Percentiles rank a stretch among this genome's conserved stretches.
Evolutionary conservation across 805 yeast genomes (phyloP).

Genomic region (Priceomyces medius): DNA sequence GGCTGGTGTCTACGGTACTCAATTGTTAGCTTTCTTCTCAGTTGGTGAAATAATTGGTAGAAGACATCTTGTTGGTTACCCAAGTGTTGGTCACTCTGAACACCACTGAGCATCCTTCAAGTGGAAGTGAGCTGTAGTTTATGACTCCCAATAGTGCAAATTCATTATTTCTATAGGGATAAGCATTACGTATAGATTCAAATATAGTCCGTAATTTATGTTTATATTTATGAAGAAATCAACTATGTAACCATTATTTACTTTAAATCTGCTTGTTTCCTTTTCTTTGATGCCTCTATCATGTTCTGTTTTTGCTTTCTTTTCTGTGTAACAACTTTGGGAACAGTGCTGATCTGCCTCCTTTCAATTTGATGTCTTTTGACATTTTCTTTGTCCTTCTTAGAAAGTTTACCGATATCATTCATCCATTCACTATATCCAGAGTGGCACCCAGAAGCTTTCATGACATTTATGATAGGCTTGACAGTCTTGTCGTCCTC

Average conservation of each 20-base stretch:
- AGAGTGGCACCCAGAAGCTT: slow-evolving; percentile 73
- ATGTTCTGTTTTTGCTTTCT: slow-evolving; percentile 62
- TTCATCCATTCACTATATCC: slow-evolving; percentile 82
- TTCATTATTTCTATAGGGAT: not conserved
- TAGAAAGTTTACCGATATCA: slow-evolving; percentile 60
- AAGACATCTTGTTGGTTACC: slow-evolving; percentile 90
- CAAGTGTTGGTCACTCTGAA: slow-evolving; percentile 51
- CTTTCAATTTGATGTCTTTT: slow-evolving; percentile 62
- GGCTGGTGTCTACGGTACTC: slow-evolving; percentile 75
- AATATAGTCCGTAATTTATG: slow-evolving; percentile 1
- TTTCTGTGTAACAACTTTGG: slow-evolving; percentile 62
- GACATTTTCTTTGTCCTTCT: slow-evolving; percentile 59
- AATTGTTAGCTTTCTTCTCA: slow-evolving; percentile 86
- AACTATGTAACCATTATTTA: not conserved
- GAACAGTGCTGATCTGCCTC: slow-evolving; percentile 81
- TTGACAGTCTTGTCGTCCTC: slow-evolving; percentile 76
- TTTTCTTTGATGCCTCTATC: slow-evolving; percentile 71
- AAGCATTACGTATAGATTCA: not conserved
- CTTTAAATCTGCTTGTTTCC: slow-evolving; percentile 34
- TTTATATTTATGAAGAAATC: not conserved
- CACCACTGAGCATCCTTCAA: too few relatives aligned
- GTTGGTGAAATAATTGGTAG: slow-evolving; percentile 97
- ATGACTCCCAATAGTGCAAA: too few relatives aligned
- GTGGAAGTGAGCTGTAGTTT: too few relatives aligned
- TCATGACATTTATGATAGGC: slow-evolving; percentile 91